Evolutionary conservation across 768 basidiomycete species (phyloP).

Genomic region (Rhodotorula diobovata): DNA sequence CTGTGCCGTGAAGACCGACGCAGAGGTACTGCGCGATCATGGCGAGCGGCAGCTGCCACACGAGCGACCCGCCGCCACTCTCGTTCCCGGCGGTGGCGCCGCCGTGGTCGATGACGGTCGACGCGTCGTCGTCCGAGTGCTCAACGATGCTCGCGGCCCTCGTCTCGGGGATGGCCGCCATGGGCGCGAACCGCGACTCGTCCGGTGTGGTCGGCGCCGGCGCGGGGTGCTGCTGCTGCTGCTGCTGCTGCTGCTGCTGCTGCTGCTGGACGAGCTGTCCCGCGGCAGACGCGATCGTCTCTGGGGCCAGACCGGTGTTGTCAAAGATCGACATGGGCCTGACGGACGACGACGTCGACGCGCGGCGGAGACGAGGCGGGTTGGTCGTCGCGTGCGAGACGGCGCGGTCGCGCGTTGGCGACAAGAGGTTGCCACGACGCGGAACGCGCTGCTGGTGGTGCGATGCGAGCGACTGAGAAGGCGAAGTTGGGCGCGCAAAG

Average conservation of each 20-base stretch:
- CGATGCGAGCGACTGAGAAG: background rate
- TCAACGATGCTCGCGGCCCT: conserved; percentile 26
- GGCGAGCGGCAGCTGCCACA: conserved; percentile 70
- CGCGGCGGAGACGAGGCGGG: conserved; percentile 3
- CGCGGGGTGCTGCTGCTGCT: background rate
- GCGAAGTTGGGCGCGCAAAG: conserved; percentile 3
- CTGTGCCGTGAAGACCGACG: conserved; percentile 69
- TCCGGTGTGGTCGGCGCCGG: background rate
- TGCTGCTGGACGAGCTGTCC: background rate
- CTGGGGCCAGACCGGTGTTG: conserved; percentile 42
- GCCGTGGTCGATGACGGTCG: background rate
- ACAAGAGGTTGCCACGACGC: background rate
- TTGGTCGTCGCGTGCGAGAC: conserved; percentile 9
- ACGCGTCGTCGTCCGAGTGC: background rate
- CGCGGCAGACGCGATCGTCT: conserved; percentile 19
- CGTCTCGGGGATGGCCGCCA: conserved; percentile 38
- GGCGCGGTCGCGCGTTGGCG: conserved; percentile 25
- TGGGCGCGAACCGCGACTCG: conserved; percentile 20
- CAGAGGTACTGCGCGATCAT: conserved; percentile 88
- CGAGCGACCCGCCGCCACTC: conserved; percentile 57
- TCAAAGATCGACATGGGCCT: conserved; percentile 40
- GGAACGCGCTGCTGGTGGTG: background rate
- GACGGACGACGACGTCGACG: conserved; percentile 5
- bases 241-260: background rate
- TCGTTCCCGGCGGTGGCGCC: conserved; percentile 9